Conservation (phyloP, 129 eudicot genomes). For the sunflower (Helianthus annuus) region DNA sequence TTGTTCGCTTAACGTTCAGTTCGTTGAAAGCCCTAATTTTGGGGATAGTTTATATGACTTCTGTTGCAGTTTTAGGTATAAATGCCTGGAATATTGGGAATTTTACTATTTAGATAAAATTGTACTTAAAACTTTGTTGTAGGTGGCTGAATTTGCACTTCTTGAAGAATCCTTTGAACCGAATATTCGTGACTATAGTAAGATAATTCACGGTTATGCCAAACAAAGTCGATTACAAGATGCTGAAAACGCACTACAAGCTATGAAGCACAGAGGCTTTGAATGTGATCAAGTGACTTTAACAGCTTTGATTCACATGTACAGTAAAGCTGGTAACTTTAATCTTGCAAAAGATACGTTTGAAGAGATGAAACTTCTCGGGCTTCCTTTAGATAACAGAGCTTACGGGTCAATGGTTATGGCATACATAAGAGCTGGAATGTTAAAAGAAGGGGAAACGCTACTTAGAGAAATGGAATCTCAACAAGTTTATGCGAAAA, state of each 20-base stretch:
- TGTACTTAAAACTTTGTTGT: slow-evolving; percentile 7
- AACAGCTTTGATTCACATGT: slow-evolving; percentile 89
- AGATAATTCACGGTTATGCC: slow-evolving; percentile 78
- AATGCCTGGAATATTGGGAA: no score
- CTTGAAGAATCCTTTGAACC: slow-evolving; percentile 83
- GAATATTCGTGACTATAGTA: slow-evolving; percentile 85
- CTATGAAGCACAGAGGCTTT: slow-evolving; percentile 70
- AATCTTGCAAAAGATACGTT: slow-evolving; percentile 64
- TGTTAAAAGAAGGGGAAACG: slow-evolving; percentile 53
- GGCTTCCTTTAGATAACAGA: slow-evolving; percentile 64
- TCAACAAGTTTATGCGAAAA: slow-evolving; percentile 66
- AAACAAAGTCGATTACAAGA: slow-evolving; percentile 62
- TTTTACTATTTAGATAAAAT: no score
- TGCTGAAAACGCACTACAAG: slow-evolving; percentile 59
- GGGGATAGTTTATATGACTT: no score
- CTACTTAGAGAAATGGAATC: slow-evolving; percentile 75
- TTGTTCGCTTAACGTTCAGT: no score
- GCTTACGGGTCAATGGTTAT: slow-evolving; percentile 92
- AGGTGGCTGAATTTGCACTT: slow-evolving; percentile 76
- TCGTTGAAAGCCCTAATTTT: no score
- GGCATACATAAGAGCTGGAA: slow-evolving; percentile 85
- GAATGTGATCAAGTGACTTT: slow-evolving; percentile 76
- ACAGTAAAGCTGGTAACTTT: slow-evolving; percentile 84
- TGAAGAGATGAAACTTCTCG: slow-evolving; percentile 73
- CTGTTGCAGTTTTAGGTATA: no score